A percentile compares a stretch with the other conserved stretches of the same genome.
phyloP scores from a whole-genome alignment of 192 early-diverging fungal genomes.

The Chytriomyces confervae region DNA sequence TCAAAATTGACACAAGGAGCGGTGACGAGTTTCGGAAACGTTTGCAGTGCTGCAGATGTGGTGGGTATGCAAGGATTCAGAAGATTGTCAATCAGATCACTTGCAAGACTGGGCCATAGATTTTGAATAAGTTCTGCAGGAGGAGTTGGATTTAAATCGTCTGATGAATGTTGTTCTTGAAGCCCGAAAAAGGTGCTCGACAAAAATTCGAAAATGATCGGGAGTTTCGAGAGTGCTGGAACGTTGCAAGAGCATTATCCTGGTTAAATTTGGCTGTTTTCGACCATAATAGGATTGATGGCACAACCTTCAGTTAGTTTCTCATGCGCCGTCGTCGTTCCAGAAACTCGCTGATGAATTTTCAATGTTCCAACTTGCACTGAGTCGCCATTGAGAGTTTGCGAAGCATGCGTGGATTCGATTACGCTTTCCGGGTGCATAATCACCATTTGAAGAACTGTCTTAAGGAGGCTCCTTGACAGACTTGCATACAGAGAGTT shows the following conservation, averaged over 20 bases:
- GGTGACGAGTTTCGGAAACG: conserved; percentile 10
- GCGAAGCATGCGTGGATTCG: neutral
- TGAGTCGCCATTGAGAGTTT: neutral
- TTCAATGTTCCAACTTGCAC: conserved; percentile 8
- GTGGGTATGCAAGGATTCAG: conserved; percentile 15
- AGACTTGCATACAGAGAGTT: conserved; percentile 13
- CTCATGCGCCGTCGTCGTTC: neutral
- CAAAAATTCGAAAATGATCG: conserved; percentile 4
- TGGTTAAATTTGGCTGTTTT: too few species aligned
- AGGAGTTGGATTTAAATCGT: neutral
- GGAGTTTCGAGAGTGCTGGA: conserved; percentile 9
- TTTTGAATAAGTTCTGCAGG: conserved; percentile 13
- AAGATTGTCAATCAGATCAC: conserved; percentile 11
- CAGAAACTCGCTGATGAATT: neutral
- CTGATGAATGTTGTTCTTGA: neutral
- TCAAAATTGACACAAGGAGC: conserved; percentile 13
- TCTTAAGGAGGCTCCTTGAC: conserved; percentile 3
- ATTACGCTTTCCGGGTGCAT: neutral
- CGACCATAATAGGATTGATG: too few species aligned
- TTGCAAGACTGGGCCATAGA: conserved; percentile 15
- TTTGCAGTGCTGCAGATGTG: neutral
- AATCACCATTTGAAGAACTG: neutral
- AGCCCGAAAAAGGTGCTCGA: neutral
- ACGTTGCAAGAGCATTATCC: neutral
- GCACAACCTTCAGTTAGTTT: too few species aligned